Base-by-base conservation (phyloP, 176 grass and related monocot genomes). In the Alloteropsis semialata region DNA sequence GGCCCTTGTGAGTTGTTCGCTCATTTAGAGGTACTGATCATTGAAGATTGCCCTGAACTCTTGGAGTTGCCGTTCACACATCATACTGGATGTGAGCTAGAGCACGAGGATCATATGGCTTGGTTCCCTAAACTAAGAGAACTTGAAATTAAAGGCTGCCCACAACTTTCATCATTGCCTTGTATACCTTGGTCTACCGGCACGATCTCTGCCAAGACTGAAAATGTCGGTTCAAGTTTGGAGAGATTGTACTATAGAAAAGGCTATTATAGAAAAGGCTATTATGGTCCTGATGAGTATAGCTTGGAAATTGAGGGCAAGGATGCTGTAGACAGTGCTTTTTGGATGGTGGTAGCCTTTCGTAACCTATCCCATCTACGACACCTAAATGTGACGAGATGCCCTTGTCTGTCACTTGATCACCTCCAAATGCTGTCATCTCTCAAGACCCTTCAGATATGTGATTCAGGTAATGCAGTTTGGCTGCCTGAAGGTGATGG, bases 311-410 rank as follows among this genome's bases (percentile, higher is more conserved):
- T 81, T 10, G 0, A 0, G 0, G 58, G 68, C 44, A 57, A 55
- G 7, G 15, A 0, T 16, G 63, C 0, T 37, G 0, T 0, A 0
- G 3, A 15, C 4, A 5, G 6, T 0, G 0, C 1, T 7, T 13
- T 72, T 0, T 86, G 77, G 57, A 43, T 37, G 0, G 0, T 15
- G 19, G 3, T 87, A 0, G 28, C 0, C 11, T 87, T 87, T 2
- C 0, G 11, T 58, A 87, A 75, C 5, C 37, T 87, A 0, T 10
- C 16, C 5, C 6, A 14, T 5, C 38, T 87, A 0, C 0, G 2
- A 37, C 0, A 2, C 25, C 3, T 81, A 16, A 0, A 0, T 0
- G 28, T 75, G 6, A 0, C 0, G 0, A n/a, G 16, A 0, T 75
- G 46, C 0, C 28, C 28, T 24, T 15, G 27, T 44, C 8, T 75